A percentile compares a stretch with the other conserved stretches of the same genome.
phyloP scores from a whole-genome alignment of 768 basidiomycete species.

The Strobilomyces confusus region DNA sequence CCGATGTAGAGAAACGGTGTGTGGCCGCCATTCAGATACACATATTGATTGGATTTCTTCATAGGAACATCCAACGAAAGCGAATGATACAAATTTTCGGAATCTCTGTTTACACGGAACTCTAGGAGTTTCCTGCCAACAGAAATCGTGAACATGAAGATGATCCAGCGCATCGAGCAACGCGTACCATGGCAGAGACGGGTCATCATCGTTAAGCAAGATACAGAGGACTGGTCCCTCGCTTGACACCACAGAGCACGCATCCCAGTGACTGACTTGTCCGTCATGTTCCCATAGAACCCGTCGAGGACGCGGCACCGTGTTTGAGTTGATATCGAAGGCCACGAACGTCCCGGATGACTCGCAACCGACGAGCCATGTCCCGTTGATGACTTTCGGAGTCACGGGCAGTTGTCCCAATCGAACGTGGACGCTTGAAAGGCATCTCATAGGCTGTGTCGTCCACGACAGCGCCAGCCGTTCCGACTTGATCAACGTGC shows the following conservation, averaged over 20 bases:
- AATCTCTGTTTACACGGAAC: neutral
- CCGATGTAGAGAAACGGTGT: neutral
- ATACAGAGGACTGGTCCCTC: neutral
- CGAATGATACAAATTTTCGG: neutral
- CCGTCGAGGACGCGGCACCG: neutral
- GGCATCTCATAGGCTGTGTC: neutral
- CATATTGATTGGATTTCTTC: neutral
- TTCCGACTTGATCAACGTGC: neutral
- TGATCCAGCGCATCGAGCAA: too few relatives aligned
- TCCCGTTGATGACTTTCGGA: neutral
- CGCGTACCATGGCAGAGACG: neutral
- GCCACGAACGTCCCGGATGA: neutral
- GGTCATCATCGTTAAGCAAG: too few relatives aligned
- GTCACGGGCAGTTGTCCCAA: neutral
- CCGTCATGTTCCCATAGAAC: neutral
- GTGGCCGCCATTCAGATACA: neutral
- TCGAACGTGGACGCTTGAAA: neutral
- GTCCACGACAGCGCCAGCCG: neutral
- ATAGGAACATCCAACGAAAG: neutral
- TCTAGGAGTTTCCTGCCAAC: neutral
- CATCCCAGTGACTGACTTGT: neutral
- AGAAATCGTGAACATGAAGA: neutral
- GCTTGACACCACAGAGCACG: neutral
- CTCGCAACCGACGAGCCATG: neutral
- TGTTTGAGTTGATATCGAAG: neutral